phyloP scores from a whole-genome alignment of 306 rosid genomes.

The Boehmeria nivea region DNA sequence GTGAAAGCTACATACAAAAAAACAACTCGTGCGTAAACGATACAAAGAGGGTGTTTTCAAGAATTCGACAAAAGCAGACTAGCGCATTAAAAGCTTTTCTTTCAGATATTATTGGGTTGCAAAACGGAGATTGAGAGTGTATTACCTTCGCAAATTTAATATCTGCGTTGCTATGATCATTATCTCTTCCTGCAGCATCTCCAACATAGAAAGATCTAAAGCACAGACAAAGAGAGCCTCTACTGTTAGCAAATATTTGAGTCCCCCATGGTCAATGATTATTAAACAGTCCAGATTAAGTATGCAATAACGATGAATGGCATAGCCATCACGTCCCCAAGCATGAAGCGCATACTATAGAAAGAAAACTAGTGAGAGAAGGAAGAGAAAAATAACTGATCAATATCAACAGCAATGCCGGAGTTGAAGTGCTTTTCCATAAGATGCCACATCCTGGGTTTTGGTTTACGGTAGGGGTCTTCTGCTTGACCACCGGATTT shows the following conservation, averaged over 20 bases:
- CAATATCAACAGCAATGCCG: conserved; percentile 63
- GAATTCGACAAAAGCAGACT: not conserved
- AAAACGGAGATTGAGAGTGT: no score
- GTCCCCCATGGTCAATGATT: not conserved
- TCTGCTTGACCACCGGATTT: no score
- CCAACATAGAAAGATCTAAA: conserved; percentile 89
- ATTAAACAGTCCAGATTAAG: not conserved
- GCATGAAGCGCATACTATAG: no score
- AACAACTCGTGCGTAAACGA: no score
- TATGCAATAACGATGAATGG: not conserved
- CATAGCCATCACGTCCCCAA: no score
- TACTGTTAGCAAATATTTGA: not conserved
- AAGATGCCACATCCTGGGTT: conserved; percentile 86
- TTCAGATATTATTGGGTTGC: no score
- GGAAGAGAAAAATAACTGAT: conserved; percentile 49
- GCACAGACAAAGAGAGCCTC: conserved; percentile 19
- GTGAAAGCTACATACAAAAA: no score
- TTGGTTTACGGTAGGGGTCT: conserved; percentile 71
- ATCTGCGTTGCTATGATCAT: conserved; percentile 92
- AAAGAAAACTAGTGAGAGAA: conserved; percentile 1
- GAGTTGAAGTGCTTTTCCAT: conserved; percentile 82
- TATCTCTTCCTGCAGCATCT: conserved; percentile 86
- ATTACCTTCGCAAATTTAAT: conserved; percentile 75
- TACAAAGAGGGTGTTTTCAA: no score
- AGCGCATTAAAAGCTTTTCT: no score